A percentile compares a stretch with the other conserved stretches of the same genome.
These are phyloP conservation scores for Debaryomyces robertsiae DNA, from an alignment of 1,139 yeast species.

Conservation along the genomic window DNA sequence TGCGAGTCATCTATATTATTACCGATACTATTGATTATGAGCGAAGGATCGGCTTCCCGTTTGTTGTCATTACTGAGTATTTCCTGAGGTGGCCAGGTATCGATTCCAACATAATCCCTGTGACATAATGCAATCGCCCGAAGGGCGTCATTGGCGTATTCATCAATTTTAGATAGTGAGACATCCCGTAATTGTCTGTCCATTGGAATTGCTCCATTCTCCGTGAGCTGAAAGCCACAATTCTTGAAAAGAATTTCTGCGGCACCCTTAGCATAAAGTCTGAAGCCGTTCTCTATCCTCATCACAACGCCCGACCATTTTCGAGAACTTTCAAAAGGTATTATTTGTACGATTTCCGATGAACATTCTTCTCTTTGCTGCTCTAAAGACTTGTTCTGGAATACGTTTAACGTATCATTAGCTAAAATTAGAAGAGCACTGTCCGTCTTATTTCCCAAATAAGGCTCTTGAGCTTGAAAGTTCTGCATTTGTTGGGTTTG, in stretches of 20 bases:
- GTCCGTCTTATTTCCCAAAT: slow-evolving; percentile 92
- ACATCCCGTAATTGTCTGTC: slow-evolving; percentile 36
- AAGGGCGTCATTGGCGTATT: slow-evolving; percentile 73
- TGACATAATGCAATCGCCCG: slow-evolving; percentile 88
- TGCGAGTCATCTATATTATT: slow-evolving; percentile 29
- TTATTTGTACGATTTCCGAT: slow-evolving; percentile 58
- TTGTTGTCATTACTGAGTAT: slow-evolving; percentile 29
- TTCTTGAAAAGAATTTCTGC: slow-evolving; percentile 78
- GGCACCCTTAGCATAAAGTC: slow-evolving; percentile 87
- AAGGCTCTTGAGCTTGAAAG: slow-evolving; percentile 53
- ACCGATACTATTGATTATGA: slow-evolving; percentile 35
- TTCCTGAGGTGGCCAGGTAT: slow-evolving; percentile 68
- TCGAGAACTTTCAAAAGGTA: slow-evolving; percentile 90
- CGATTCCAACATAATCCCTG: slow-evolving; percentile 55
- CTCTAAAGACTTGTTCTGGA: slow-evolving; percentile 41
- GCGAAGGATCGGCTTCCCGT: slow-evolving; percentile 49
- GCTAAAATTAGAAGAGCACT: slow-evolving; percentile 81
- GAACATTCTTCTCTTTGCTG: slow-evolving; percentile 39
- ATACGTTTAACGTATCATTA: slow-evolving; percentile 52
- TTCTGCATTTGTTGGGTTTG: slow-evolving; percentile 21
- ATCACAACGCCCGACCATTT: slow-evolving; percentile 90
- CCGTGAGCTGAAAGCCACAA: slow-evolving; percentile 47
- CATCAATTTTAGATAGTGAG: slow-evolving; percentile 51
- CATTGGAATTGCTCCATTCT: slow-evolving; percentile 23
- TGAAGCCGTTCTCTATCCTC: slow-evolving; percentile 49